These are phyloP conservation scores for Pyrenopolyporus hunteri DNA, from an alignment of 495 filamentous ascomycete genomes.

Conservation along the genomic window DNA sequence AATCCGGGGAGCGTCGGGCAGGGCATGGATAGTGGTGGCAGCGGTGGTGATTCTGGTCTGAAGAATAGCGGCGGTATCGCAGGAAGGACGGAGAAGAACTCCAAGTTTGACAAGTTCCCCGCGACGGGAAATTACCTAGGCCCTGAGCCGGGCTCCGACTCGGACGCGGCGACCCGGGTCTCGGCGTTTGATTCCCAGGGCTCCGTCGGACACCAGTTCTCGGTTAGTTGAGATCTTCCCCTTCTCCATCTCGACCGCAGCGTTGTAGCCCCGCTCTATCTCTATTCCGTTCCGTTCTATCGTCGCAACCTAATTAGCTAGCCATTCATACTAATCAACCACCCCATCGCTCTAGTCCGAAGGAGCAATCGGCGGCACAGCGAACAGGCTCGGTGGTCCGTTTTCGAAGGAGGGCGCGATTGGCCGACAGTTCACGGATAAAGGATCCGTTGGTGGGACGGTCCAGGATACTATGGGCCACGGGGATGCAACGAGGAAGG, in stretches of 20 bases:
- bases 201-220: constrained; percentile 49
- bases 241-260: too few relatives aligned
- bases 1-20: constrained; percentile 2
- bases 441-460: constrained; percentile 53
- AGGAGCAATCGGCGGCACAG: constrained; percentile 57
- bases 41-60: background rate
- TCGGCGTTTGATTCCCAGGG: constrained; percentile 45
- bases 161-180: constrained; percentile 22
- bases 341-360: constrained; percentile 53
- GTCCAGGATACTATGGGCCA: constrained; percentile 46
- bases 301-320: too few relatives aligned
- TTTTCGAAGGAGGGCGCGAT: constrained; percentile 55
- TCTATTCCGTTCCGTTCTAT: background rate
- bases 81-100: constrained; percentile 10
- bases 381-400: constrained; percentile 60
- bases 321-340: too few relatives aligned
- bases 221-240: constrained; percentile 4
- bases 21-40: background rate
- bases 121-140: constrained; percentile 15
- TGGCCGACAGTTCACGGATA: constrained; percentile 57
- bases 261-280: too few relatives aligned
- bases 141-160: background rate
- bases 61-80: constrained; percentile 1
- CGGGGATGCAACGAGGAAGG: constrained; percentile 23
- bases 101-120: constrained; percentile 18